Base-by-base conservation (phyloP, 2,329 filamentous ascomycete genomes). In the Niveomyces coronatus region DNA sequence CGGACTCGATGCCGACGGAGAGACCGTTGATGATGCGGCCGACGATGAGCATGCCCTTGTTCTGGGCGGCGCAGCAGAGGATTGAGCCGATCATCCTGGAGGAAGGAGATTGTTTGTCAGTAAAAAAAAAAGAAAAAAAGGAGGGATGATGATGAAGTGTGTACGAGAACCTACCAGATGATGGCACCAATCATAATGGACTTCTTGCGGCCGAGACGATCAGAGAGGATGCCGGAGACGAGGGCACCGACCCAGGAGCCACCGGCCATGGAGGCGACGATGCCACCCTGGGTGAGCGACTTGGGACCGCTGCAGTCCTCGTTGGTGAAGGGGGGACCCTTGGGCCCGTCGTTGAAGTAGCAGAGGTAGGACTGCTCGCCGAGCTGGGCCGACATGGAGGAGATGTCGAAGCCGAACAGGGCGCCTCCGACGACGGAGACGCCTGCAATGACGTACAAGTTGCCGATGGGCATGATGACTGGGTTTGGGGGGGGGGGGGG, bases 1-100 rank as follows among this genome's bases (percentile, higher is more conserved):
- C 74, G 14, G 76, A 81, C 1, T 53, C 52, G 65, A 81, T 79
- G 49, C 79, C 79, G 44, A 83, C 77, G 33, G 70, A 70, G 42
- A 82, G 53, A 41, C 79, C 79, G 55, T 81, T 82, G 58, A 84
- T 68, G 48, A 80, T 63, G 39, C 72, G 69, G 11, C 70, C 72
- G 19, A 64, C 63, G 35, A 72, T 68, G 29, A 79, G 53, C 49
- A 70, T 70, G 23, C 59, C 60, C 37, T 68, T 64, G 48, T 67
- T 65, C 33, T 66, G 58, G 1, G 65, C 52, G 19, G 67, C 67
- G 40, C 59, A 63, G 26, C 57, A 53, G 35, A 73, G 50, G 37
- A 62, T 56, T 3, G 65, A 71, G 4, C 70, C 69, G 39, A 72
- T 45, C 3, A 68, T 44, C 67, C 68, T 71, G 27, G 6, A 5